phyloP scores from a whole-genome alignment of 192 early-diverging fungal genomes.

The Glomus cerebriforme region DNA sequence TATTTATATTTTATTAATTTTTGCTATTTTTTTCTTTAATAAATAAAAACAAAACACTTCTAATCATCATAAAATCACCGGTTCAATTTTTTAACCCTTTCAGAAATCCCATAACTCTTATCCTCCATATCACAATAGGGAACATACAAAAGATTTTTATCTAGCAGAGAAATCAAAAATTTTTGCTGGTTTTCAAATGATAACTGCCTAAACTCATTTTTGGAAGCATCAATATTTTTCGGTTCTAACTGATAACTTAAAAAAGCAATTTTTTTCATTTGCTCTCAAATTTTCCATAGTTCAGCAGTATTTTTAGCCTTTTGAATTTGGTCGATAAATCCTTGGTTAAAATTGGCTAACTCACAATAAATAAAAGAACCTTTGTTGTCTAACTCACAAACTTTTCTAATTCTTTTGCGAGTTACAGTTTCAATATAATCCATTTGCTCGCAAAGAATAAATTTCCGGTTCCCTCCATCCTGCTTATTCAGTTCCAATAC shows the following conservation, averaged over 20 bases:
- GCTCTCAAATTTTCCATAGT: not conserved
- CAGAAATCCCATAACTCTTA: not conserved
- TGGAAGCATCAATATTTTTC: not conserved
- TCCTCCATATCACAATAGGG: slow-evolving; percentile 3
- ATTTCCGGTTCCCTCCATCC: not conserved
- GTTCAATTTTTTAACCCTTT: not conserved
- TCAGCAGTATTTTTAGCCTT: not conserved
- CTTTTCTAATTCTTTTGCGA: too few relatives aligned
- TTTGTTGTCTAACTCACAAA: not conserved
- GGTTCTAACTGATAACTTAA: not conserved
- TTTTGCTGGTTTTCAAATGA: not conserved
- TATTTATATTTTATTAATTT: too few relatives aligned
- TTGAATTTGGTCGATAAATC: slow-evolving; percentile 8
- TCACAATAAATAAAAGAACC: slow-evolving; percentile 4
- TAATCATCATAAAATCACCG: not conserved
- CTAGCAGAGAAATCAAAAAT: not conserved
- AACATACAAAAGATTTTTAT: slow-evolving; percentile 1
- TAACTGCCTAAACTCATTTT: not conserved
- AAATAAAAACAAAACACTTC: too few relatives aligned
- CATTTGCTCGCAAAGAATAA: too few relatives aligned
- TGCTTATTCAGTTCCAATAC: slow-evolving; percentile 3
- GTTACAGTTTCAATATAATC: too few relatives aligned
- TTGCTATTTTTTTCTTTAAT: too few relatives aligned
- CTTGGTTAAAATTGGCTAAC: not conserved
- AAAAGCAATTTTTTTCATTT: slow-evolving; percentile 2